These are phyloP conservation scores for Paramecium sonneborni DNA, from an alignment of 73 alveolate species.

Conservation along the genomic window DNA sequence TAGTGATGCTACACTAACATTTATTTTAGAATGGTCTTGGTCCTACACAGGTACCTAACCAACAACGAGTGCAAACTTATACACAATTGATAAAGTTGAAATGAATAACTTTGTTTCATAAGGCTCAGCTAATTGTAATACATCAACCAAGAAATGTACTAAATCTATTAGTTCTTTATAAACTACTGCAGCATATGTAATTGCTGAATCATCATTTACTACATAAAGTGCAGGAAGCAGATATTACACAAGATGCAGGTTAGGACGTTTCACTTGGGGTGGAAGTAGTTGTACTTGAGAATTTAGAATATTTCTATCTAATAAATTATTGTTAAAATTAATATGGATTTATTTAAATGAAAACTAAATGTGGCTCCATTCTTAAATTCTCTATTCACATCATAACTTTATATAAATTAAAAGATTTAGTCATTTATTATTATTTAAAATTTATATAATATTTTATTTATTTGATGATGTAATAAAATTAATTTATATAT, in stretches of 20 bases:
- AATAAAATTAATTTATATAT: neutral
- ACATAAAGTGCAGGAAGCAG: neutral
- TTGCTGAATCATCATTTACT: neutral
- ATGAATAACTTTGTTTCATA: neutral
- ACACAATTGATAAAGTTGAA: neutral
- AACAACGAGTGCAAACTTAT: neutral
- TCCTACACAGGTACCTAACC: neutral
- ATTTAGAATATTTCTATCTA: neutral
- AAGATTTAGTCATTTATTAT: too few relatives aligned
- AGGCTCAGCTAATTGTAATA: neutral
- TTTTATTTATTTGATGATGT: neutral
- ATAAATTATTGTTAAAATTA: too few relatives aligned
- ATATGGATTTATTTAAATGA: too few relatives aligned
- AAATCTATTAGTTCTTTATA: neutral
- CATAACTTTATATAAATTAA: too few relatives aligned
- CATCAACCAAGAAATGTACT: neutral
- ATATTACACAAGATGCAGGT: slow-evolving; percentile 1
- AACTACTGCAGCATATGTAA: neutral
- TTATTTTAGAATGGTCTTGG: neutral
- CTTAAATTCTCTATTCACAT: too few relatives aligned
- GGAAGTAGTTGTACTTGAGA: neutral
- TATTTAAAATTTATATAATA: too few relatives aligned
- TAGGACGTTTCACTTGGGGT: neutral
- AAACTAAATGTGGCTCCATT: too few relatives aligned
- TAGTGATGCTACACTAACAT: neutral